Conservation (phyloP, 2,329 filamentous ascomycete genomes). For the Penicillium crustosum region DNA sequence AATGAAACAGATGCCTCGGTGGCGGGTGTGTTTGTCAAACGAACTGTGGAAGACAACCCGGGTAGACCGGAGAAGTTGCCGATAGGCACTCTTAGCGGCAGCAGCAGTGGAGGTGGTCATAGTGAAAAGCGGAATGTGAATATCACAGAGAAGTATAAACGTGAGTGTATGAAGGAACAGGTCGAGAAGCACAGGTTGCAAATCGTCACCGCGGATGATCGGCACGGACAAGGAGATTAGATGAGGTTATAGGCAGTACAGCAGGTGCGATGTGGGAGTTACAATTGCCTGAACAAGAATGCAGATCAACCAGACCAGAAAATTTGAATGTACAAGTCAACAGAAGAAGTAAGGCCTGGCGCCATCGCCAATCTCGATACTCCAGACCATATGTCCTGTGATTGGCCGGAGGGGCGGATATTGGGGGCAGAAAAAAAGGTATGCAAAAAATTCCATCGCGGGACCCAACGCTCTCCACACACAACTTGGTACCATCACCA, state of each 20-base stretch:
- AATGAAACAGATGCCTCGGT: not conserved
- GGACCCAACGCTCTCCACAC: slow-evolving; percentile 20
- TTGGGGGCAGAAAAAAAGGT: slow-evolving; percentile 38
- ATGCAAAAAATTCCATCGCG: slow-evolving; percentile 29
- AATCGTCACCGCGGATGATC: not conserved
- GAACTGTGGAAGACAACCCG: slow-evolving; percentile 79
- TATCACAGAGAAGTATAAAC: not conserved
- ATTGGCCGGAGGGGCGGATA: slow-evolving; percentile 34
- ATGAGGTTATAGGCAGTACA: not conserved
- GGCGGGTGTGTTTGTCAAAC: slow-evolving; percentile 4
- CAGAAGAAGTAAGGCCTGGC: not conserved
- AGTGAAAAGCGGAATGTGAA: not conserved
- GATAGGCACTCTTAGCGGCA: slow-evolving; percentile 74
- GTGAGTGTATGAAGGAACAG: not conserved
- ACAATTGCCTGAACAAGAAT: not conserved
- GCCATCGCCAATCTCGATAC: slow-evolving; percentile 6
- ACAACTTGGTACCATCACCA: slow-evolving; percentile 16
- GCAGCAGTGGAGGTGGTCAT: slow-evolving; percentile 37
- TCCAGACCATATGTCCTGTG: slow-evolving; percentile 27
- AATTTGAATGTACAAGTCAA: not conserved
- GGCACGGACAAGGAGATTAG: not conserved
- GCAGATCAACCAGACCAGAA: not conserved
- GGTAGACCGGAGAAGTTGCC: slow-evolving; percentile 76
- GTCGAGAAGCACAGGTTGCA: not conserved
- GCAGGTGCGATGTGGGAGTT: not conserved